A percentile compares a stretch with the other conserved stretches of the same genome.
phyloP scores from a whole-genome alignment of 2,329 filamentous ascomycete species.

The Penicillium expansum region DNA sequence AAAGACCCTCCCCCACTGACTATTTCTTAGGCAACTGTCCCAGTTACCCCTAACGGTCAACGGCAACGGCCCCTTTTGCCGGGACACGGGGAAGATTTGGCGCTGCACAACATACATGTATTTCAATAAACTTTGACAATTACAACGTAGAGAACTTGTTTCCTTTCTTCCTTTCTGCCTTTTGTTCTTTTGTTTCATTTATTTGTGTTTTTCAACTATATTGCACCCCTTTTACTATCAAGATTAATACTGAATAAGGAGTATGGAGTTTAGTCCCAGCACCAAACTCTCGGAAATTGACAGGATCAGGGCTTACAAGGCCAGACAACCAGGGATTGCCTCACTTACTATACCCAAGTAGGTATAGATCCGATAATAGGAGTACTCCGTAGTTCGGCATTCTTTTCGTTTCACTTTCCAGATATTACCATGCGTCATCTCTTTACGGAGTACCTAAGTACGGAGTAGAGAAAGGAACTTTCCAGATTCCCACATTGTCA shows the following conservation, averaged over 20 bases:
- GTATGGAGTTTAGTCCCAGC: neutral
- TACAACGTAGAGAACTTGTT: neutral
- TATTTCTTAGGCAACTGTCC: neutral
- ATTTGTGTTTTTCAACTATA: neutral
- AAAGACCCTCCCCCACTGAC: too few relatives aligned
- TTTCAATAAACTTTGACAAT: conserved; percentile 3
- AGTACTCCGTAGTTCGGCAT: neutral
- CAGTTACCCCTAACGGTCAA: conserved; percentile 21
- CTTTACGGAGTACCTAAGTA: too few relatives aligned
- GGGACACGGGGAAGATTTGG: conserved; percentile 15
- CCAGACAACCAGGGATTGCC: conserved; percentile 11
- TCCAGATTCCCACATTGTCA: neutral
- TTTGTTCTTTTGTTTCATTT: neutral
- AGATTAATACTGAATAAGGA: neutral
- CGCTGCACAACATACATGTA: conserved; percentile 22
- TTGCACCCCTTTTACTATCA: neutral
- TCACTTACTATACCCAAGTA: conserved; percentile 10
- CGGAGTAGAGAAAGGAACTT: neutral
- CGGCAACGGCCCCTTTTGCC: conserved; percentile 16
- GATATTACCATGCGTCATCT: neutral
- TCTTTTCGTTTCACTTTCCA: neutral
- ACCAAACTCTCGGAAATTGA: conserved; percentile 23
- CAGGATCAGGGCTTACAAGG: conserved; percentile 14
- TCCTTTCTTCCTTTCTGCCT: neutral
- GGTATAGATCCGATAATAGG: conserved; percentile 13